Percentiles rank a stretch among this genome's conserved stretches.
phyloP scores from a whole-genome alignment of 2,329 filamentous ascomycete genomes.

The Trichophyton rubrum region DNA sequence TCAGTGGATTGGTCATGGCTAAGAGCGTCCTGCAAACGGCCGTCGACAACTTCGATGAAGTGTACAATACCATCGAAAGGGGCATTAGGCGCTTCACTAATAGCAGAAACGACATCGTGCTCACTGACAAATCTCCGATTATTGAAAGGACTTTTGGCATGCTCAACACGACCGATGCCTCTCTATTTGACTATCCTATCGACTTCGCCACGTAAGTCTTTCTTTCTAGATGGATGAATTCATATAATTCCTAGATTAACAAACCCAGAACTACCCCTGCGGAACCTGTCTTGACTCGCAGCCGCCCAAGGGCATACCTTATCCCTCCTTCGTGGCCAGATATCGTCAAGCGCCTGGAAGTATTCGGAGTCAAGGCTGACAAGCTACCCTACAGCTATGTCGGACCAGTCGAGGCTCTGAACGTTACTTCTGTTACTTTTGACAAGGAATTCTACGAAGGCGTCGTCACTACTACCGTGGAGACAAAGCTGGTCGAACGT shows the following conservation, averaged over 20 bases:
- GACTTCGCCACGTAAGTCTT: constrained; percentile 6
- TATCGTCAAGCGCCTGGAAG: not conserved
- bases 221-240: not conserved
- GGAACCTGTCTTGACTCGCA: constrained; percentile 3
- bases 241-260: too few relatives aligned
- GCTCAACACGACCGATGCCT: constrained; percentile 1
- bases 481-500: not conserved
- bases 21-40: constrained; percentile 4
- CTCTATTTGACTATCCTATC: not conserved
- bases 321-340: constrained; percentile 4
- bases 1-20: constrained; percentile 2
- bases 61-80: constrained; percentile 4
- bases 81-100: constrained; percentile 5
- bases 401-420: constrained; percentile 5
- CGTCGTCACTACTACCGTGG: not conserved
- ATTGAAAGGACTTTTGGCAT: not conserved
- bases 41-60: constrained; percentile 4
- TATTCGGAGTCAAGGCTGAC: not conserved
- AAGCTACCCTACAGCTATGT: not conserved
- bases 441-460: constrained; percentile 4
- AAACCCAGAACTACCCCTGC: not conserved
- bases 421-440: constrained; percentile 2
- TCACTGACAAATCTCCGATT: not conserved
- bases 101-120: constrained; percentile 4
- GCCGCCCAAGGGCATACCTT: constrained; percentile 4